Percentiles rank a stretch among this genome's conserved stretches.
phyloP scores from a whole-genome alignment of 2,329 filamentous ascomycete genomes.

The Sclerotinia sclerotiorum region DNA sequence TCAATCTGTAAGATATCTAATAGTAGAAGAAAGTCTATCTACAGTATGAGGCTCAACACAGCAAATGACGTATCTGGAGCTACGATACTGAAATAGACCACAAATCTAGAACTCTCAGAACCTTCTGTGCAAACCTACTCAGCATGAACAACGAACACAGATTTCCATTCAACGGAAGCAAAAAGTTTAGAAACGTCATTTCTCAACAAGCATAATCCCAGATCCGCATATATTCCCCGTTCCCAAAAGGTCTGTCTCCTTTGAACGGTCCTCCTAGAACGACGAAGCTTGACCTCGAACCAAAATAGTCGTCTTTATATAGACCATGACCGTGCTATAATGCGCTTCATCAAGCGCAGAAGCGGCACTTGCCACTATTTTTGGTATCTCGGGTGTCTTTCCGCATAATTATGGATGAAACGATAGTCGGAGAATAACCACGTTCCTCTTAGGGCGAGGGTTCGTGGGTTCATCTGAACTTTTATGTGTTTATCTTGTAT shows the following conservation, averaged over 20 bases:
- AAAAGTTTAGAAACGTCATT: not conserved
- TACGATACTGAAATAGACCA: not conserved
- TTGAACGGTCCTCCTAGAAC: not conserved
- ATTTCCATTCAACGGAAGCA: not conserved
- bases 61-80: not conserved
- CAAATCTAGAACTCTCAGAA: not conserved
- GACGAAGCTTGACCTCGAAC: not conserved
- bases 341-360: not conserved
- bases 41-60: not conserved
- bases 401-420: not conserved
- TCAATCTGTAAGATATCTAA: not conserved
- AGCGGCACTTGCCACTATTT: not conserved
- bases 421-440: not conserved
- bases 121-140: not conserved
- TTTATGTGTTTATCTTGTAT: not conserved
- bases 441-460: conserved; percentile 1
- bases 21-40: not conserved
- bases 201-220: conserved; percentile 5
- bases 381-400: not conserved
- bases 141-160: not conserved
- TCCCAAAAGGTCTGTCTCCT: not conserved
- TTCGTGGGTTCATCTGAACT: not conserved
- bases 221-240: not conserved
- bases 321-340: not conserved
- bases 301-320: not conserved